Conservation (phyloP, 2,329 filamentous ascomycete species). For the Cercospora sesami region DNA sequence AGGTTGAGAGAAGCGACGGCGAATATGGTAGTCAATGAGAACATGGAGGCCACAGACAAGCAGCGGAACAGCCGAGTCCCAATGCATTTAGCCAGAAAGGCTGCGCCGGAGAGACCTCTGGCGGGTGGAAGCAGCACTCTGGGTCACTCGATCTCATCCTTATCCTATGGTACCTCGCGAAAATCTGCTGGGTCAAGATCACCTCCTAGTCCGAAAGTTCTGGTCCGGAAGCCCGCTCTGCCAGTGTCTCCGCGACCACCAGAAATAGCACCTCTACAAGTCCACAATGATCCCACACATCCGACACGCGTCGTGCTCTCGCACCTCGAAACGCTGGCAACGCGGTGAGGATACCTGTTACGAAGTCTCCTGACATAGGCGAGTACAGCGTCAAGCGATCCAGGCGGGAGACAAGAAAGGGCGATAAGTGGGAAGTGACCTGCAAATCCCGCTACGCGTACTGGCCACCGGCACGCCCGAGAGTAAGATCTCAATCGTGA, state of each 20-base stretch:
- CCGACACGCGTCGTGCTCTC: neutral
- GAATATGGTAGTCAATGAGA: conserved; percentile 18
- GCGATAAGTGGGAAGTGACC: conserved; percentile 8
- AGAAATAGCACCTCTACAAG: neutral
- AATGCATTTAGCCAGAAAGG: neutral
- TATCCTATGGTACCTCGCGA: neutral
- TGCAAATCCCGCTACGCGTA: conserved; percentile 14
- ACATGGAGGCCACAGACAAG: conserved; percentile 16
- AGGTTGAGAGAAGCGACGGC: conserved; percentile 13
- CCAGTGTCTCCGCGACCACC: neutral
- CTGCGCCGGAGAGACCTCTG: neutral
- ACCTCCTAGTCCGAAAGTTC: neutral
- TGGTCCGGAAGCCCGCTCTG: neutral
- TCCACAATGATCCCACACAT: neutral
- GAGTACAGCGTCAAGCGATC: conserved; percentile 12
- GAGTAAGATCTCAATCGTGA: neutral
- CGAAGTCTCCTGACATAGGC: neutral
- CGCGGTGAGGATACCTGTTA: neutral
- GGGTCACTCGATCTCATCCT: neutral
- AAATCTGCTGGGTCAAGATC: neutral
- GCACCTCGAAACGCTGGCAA: neutral
- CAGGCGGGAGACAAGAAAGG: conserved; percentile 7
- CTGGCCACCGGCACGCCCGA: conserved; percentile 14
- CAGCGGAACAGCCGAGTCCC: neutral
- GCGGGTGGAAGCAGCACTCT: neutral